These are phyloP conservation scores for Coix lacrymajobi DNA, from an alignment of 176 grass and related monocot genomes.

Conservation along the genomic window DNA sequence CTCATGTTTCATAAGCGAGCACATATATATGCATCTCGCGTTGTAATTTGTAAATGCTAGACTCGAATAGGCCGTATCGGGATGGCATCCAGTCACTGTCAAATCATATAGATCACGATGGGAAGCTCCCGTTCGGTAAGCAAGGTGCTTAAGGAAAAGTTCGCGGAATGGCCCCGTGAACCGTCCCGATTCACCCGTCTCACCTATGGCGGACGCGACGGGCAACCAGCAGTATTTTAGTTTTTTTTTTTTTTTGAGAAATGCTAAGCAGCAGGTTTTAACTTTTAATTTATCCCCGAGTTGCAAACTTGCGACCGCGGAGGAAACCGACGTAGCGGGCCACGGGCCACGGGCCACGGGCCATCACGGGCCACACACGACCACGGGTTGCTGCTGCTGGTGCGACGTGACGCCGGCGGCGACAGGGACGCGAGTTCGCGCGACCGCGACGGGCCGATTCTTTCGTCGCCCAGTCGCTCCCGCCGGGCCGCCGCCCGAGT, in stretches of 20 bases:
- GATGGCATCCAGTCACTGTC: neutral
- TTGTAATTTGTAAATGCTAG: neutral
- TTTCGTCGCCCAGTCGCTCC: neutral
- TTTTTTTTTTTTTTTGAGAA: neutral
- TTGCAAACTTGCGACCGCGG: slow-evolving; percentile 10
- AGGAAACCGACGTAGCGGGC: neutral
- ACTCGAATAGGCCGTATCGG: neutral
- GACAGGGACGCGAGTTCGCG: neutral
- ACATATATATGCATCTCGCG: neutral
- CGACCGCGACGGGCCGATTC: neutral
- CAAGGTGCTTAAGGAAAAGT: neutral
- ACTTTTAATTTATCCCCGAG: neutral
- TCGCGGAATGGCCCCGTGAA: neutral
- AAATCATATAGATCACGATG: neutral
- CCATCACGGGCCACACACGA: neutral
- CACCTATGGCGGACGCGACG: neutral
- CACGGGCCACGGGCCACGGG: neutral
- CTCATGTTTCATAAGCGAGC: no score
- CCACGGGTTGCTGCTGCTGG: neutral
- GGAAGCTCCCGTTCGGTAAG: neutral
- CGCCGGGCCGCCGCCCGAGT: neutral
- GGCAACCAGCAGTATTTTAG: neutral
- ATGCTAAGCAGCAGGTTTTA: no score
- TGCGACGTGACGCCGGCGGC: neutral
- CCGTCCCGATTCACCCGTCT: neutral